Evolutionary conservation across 805 yeast species (phyloP).

Genomic region (Wickerhamiella nectarea): DNA sequence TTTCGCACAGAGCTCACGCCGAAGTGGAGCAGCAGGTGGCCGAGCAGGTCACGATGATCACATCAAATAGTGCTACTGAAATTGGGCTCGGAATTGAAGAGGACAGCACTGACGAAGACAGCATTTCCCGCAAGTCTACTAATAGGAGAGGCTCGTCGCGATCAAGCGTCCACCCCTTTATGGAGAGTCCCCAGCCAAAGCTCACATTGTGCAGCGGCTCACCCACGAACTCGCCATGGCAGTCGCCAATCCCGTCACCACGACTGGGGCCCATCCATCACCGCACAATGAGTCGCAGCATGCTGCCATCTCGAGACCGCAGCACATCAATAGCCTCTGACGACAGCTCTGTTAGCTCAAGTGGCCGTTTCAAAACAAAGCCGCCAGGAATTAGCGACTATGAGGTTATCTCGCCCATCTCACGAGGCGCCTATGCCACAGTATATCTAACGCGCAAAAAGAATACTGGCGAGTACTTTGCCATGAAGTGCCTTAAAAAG

Average conservation of each 20-base stretch:
- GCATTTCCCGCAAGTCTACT: neutral
- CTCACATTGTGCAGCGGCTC: neutral
- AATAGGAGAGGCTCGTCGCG: neutral
- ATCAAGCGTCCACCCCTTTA: neutral
- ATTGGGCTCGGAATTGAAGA: neutral
- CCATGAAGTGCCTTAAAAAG: conserved; percentile 81
- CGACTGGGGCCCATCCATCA: conserved; percentile 4
- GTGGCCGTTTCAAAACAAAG: neutral
- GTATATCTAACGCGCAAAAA: conserved; percentile 76
- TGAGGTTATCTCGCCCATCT: conserved; percentile 81
- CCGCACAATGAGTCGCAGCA: conserved; percentile 2
- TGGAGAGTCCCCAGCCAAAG: neutral
- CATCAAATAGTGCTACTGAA: neutral
- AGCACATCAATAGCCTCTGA: conserved; percentile 2
- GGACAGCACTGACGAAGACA: neutral
- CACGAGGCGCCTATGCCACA: conserved; percentile 95
- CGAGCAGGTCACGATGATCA: conserved; percentile 4
- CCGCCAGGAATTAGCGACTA: conserved; percentile 51
- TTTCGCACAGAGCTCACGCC: neutral
- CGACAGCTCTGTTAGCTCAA: neutral
- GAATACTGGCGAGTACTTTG: conserved; percentile 86
- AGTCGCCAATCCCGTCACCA: conserved; percentile 7
- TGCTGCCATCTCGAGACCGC: conserved; percentile 1
- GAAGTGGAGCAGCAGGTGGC: conserved; percentile 9
- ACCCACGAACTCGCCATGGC: conserved; percentile 9